Conservation (phyloP, 2,329 filamentous ascomycete species). For the Monilinia polystroma region DNA sequence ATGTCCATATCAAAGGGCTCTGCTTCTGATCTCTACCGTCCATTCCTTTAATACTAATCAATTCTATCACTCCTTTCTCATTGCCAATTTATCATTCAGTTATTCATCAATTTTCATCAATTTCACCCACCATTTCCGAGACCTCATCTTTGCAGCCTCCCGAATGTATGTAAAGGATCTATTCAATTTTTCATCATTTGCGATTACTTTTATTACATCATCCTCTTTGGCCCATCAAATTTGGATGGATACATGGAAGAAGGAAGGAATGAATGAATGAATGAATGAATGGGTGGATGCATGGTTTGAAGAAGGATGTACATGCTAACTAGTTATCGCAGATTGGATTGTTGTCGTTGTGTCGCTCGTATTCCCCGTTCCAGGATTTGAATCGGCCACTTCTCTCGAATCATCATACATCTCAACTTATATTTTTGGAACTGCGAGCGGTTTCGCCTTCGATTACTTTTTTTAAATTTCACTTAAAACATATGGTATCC, state of each 20-base stretch:
- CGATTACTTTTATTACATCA: background rate
- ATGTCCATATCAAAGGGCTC: slow-evolving; percentile 17
- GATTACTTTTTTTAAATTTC: background rate
- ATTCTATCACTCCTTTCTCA: slow-evolving; percentile 17
- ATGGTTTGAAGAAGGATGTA: background rate
- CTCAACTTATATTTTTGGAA: slow-evolving; percentile 1
- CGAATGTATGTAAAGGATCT: slow-evolving; percentile 12
- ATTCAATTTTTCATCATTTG: background rate
- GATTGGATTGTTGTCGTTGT: slow-evolving; percentile 22
- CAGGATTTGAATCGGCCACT: slow-evolving; percentile 8
- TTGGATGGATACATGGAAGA: background rate
- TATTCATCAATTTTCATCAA: slow-evolving; percentile 21
- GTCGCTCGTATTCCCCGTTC: slow-evolving; percentile 12
- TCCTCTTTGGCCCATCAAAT: too few species aligned
- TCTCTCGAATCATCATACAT: slow-evolving; percentile 3
- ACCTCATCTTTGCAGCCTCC: slow-evolving; percentile 1
- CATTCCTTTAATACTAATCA: slow-evolving; percentile 24
- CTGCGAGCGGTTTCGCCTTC: slow-evolving; percentile 22
- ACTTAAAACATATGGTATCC: slow-evolving; percentile 23
- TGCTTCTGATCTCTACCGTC: slow-evolving; percentile 26
- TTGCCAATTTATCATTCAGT: slow-evolving; percentile 11
- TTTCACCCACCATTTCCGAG: background rate
- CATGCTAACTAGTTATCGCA: slow-evolving; percentile 19
- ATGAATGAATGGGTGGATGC: background rate
- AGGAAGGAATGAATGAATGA: background rate